These are phyloP conservation scores for Vigna mungo DNA, from an alignment of 306 rosid genomes.

Conservation along the genomic window DNA sequence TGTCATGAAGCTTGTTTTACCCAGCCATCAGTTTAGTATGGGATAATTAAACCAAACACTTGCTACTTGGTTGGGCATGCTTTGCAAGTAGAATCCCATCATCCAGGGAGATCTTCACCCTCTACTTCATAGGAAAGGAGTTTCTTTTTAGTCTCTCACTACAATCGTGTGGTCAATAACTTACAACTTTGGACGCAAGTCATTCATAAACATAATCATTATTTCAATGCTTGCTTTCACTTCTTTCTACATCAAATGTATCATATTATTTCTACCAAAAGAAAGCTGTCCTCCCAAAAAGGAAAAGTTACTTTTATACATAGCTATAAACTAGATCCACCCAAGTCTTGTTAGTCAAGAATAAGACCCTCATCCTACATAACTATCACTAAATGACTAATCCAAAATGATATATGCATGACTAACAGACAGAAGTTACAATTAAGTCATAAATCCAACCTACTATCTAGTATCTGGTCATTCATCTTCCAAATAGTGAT, in stretches of 20 bases:
- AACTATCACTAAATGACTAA: conserved; percentile 22
- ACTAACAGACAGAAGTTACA: not conserved
- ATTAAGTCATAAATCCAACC: not conserved
- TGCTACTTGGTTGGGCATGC: conserved; percentile 23
- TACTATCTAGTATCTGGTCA: conserved; percentile 29
- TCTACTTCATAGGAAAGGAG: conserved; percentile 17
- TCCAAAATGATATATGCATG: conserved; percentile 15
- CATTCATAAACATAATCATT: conserved; percentile 32
- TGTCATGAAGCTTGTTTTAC: conserved; percentile 19
- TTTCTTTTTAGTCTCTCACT: not conserved
- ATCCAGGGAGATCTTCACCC: not conserved
- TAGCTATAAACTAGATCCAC: conserved; percentile 28
- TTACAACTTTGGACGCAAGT: conserved; percentile 20
- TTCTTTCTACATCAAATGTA: conserved; percentile 18
- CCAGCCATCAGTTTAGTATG: not conserved
- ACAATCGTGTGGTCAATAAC: conserved; percentile 1
- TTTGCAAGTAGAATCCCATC: conserved; percentile 3
- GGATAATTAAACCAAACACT: conserved; percentile 15
- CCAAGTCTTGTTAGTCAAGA: conserved; percentile 4
- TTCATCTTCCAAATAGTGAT: conserved; percentile 33
- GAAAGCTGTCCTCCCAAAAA: not conserved
- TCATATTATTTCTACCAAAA: conserved; percentile 9
- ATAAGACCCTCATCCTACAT: conserved; percentile 1
- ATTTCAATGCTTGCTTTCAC: conserved; percentile 33
- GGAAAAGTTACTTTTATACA: not conserved